Base-by-base conservation (phyloP, 345 rosid genomes). In the Corchorus capsularis region DNA sequence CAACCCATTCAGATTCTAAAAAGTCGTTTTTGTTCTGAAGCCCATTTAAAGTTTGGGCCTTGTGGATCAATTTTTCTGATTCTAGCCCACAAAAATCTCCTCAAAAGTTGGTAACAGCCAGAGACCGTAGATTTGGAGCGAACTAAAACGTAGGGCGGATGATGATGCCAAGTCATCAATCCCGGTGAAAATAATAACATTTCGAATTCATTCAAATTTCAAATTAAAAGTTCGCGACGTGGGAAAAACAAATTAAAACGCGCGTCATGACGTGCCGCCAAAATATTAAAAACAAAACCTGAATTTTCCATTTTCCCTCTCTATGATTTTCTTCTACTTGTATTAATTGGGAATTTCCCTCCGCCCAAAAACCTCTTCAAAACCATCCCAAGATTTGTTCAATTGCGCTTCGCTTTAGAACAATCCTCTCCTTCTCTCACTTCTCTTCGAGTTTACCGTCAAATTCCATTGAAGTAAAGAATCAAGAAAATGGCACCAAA, bases 401-500 rank as follows among this genome's bases (percentile, higher is more conserved):
- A 9, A 37, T 67, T 57, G 72, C 57, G 6, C 17, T 47, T 45
- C 16, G 1, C 22, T 8, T 35, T n/a, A 20, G 19, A 5, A 3
- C 5, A 19, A 43, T 8, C 10, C 19, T 17, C 5, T 19, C 19
- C 69, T 0, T 12, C 0, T 49, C 19, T 43, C 63, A 45, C 37
- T 45, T 45, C 19, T 27, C 11, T 17, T 65, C 27, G 16, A 39
- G 2, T 39, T 4, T 39, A 27, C 27, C 27, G 27, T 27, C 27
- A 39, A 39, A 3, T 39, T 4, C 43, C 1, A 14, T 14, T 61
- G 49, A 1, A 27, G 68, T 54, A 17, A 54, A 32, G 27, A 27
- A 71, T 56, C 47, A 43, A 32, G 54, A 46, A 45, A 15, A 85
- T 79, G 86, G 81, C 83, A 7, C 82, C 89, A 2, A 89, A 89